A percentile compares a stretch with the other conserved stretches of the same genome.
phyloP scores from a whole-genome alignment of 257 asterid genomes.

The Salvia miltiorrhiza region DNA sequence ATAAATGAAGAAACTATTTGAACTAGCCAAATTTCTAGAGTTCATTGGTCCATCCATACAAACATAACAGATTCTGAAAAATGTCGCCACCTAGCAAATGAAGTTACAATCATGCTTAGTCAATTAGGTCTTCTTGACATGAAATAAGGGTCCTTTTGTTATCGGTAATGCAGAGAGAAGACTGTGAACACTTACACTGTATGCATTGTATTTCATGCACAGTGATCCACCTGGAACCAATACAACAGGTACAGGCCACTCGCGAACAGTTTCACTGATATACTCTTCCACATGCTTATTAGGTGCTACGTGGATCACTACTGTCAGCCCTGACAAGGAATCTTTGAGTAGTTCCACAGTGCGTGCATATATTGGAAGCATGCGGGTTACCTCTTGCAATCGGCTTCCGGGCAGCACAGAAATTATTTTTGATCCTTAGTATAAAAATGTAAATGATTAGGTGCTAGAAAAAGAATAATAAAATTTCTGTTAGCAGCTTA shows the following conservation, averaged over 20 bases:
- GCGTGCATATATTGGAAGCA: constrained; percentile 68
- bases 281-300: constrained; percentile 66
- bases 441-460: constrained; percentile 25
- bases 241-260: constrained; percentile 66
- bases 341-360: constrained; percentile 55
- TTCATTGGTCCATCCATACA: neutral
- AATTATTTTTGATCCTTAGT: constrained; percentile 64
- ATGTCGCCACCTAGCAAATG: neutral
- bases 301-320: constrained; percentile 82
- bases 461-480: constrained; percentile 3
- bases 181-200: constrained; percentile 54
- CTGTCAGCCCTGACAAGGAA: constrained; percentile 42
- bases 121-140: neutral
- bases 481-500: neutral
- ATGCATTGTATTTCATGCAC: constrained; percentile 54
- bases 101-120: neutral
- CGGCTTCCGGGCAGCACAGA: constrained; percentile 97
- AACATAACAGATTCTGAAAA: neutral
- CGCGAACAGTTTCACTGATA: constrained; percentile 35
- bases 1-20: neutral
- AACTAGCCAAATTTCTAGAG: neutral
- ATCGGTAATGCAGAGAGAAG: neutral
- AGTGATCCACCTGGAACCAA: constrained; percentile 66
- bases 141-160: constrained; percentile 10
- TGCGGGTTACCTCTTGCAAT: constrained; percentile 83